Conservation (phyloP, 169 alveolate species). For the Plasmodium vivax region DNA sequence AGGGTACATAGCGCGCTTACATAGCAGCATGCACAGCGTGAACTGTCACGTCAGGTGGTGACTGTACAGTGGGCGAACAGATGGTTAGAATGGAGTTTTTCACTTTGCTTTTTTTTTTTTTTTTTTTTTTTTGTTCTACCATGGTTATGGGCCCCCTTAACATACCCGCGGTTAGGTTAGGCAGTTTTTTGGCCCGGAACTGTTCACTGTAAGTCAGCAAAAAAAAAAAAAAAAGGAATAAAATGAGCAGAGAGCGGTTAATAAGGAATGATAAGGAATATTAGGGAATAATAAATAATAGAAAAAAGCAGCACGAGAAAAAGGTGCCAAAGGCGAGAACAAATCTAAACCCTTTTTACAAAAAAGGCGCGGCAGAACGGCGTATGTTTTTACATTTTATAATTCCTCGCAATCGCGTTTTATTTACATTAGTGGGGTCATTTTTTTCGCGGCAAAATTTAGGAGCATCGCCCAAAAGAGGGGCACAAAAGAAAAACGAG, state of each 20-base stretch:
- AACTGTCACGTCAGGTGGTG: neutral
- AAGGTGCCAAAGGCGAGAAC: neutral
- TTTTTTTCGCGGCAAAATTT: neutral
- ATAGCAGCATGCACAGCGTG: neutral
- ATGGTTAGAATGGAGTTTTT: neutral
- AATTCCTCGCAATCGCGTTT: neutral
- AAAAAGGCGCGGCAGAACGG: neutral
- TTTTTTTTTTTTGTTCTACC: neutral
- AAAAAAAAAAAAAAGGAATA: neutral
- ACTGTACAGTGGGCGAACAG: neutral
- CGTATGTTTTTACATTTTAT: neutral
- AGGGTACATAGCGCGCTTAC: neutral
- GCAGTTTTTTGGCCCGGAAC: neutral
- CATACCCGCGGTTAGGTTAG: neutral
- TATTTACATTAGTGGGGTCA: neutral
- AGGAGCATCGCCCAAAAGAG: neutral
- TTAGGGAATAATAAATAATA: neutral
- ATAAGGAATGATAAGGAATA: no score
- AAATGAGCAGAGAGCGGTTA: neutral
- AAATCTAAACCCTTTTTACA: neutral
- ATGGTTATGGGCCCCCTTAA: neutral
- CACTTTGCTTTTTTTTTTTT: neutral
- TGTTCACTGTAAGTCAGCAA: neutral
- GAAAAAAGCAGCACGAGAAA: neutral
- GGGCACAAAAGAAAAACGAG: neutral